Evolutionary conservation across 179 eudicot genomes (phyloP), one percentile per base, ranked within the genome.

Genomic region (Actinidia arguta): DNA sequence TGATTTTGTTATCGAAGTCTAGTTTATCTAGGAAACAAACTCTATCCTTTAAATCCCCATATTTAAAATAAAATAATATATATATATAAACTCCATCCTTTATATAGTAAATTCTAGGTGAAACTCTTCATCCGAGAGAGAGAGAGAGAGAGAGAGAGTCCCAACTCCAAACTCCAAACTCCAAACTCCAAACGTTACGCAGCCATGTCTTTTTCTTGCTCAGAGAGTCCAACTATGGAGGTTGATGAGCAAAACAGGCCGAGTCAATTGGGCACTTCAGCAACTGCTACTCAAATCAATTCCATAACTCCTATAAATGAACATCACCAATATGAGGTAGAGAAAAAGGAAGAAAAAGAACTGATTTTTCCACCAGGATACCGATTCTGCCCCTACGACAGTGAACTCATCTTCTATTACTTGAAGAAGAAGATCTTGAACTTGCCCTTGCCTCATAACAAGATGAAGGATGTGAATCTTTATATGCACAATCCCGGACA

Each of bases 371-470:
- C 84, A 1, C 68, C 75, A 3, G 83, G 86, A 9, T 80, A 83
- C 22, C 63, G 78, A 18, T 83, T 83, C 12, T 20, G 44, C 18
- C 86, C 86, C 2, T 16, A 10, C 2, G 83, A 83, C 14, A 20
- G 39, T 3, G 80, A 83, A 31, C 82, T 83, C 13, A 52, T 83
- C 18, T 22, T 48, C n/a, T 24, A 79, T 42, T 83, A 79, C 55
- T 25, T 83, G 73, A 42, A 5, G 80, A 79, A 39, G 76, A 83
- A 83, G 80, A 48, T 83, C 44, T 36, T 1, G 22, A 73, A 79
- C 16, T 7, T 63, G 54, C 14, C 52, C 0, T 36, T 83, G 31
- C 80, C 80, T 0, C 54, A 47, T 13, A 54, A 83, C 42, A 79
- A 6, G 71, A 79, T 83, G 0, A 6, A 11, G n/a, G 76, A 74